Conservation (phyloP, 2,329 filamentous ascomycete species). For the Hortaea werneckii region DNA sequence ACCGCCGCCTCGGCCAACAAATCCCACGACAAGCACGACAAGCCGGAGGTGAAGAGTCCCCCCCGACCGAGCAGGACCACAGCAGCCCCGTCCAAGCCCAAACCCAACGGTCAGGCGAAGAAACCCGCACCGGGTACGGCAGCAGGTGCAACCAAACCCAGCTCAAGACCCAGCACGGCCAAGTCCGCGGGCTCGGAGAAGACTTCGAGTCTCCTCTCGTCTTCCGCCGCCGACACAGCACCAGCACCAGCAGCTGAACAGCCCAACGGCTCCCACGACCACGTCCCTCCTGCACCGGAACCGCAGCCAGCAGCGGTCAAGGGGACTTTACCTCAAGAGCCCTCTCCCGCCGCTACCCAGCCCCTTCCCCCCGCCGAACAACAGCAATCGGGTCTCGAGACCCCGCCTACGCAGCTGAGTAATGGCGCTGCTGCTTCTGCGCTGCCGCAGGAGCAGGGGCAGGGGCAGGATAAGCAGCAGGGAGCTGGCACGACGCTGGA, state of each 20-base stretch:
- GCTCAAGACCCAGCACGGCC: background rate
- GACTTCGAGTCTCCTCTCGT: background rate
- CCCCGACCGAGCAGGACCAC: constrained; percentile 12
- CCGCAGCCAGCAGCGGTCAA: too few relatives aligned
- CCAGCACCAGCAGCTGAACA: too few relatives aligned
- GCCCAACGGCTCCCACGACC: too few relatives aligned
- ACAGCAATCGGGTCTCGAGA: background rate
- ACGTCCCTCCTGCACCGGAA: too few relatives aligned
- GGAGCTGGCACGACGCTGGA: background rate
- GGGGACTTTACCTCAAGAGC: too few relatives aligned
- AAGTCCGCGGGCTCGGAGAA: background rate
- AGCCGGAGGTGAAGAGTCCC: constrained; percentile 26
- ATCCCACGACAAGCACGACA: constrained; percentile 48
- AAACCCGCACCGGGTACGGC: too few relatives aligned
- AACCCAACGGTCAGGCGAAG: constrained; percentile 6
- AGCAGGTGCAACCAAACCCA: background rate
- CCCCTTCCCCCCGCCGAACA: too few relatives aligned
- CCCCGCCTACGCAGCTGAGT: background rate
- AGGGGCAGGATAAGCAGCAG: background rate
- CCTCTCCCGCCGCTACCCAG: too few relatives aligned
- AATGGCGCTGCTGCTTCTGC: background rate
- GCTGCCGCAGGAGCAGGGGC: background rate
- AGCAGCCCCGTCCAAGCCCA: constrained; percentile 5
- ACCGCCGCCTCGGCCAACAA: constrained; percentile 61
- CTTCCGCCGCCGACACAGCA: background rate